Base-by-base conservation (phyloP, 169 alveolate species). In the Plasmodium fragile region DNA sequence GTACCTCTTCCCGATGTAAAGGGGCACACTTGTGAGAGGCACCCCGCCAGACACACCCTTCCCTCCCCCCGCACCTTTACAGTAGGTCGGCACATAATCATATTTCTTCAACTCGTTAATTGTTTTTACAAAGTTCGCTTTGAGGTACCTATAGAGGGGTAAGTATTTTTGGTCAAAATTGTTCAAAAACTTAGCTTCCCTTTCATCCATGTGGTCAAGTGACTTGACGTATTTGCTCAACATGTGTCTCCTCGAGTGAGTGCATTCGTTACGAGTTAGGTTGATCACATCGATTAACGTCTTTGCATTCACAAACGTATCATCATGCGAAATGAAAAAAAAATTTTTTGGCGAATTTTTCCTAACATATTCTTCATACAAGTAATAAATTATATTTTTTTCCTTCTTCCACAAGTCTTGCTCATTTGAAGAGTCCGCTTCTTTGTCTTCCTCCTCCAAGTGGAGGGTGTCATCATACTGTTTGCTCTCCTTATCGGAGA, bases 281-380 rank as follows among this genome's bases (percentile, higher is more conserved):
- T 91, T 91, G 6, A 81, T 80, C 52, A 91, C 94, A 81, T 91
- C 94, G n/a, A 91, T 43, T 80, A 91, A 70, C 70, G 81, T 91
- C 49, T 91, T 91, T 7, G 49, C 80, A 81, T 91, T 91, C 0
- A 91, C 92, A 70, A 69, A 91, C 2, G 94, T 91, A 69, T 91
- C 55, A 41, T 91, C 92, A 73, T 73, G 71, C 0, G 81, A 59
- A 43, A 91, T 80, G 72, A 91, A 91, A 25, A 91, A 91, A 80
- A 28, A 91, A 28, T 70, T 41, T 81, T 43, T 77, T 8, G 18
- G n/a, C 0, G 91, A 72, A 30, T 89, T 71, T 28, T 91, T 91
- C 30, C 73, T 22, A 1, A 91, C 79, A 73, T 91, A 81, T 32
- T 91, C 84, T 49, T 91, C 94, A 81, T 91, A 91, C 49, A 69